Percentiles rank a stretch among this genome's conserved stretches.
Conservation (phyloP, 2,329 filamentous ascomycete genomes). For the Fusarium robinianum region DNA sequence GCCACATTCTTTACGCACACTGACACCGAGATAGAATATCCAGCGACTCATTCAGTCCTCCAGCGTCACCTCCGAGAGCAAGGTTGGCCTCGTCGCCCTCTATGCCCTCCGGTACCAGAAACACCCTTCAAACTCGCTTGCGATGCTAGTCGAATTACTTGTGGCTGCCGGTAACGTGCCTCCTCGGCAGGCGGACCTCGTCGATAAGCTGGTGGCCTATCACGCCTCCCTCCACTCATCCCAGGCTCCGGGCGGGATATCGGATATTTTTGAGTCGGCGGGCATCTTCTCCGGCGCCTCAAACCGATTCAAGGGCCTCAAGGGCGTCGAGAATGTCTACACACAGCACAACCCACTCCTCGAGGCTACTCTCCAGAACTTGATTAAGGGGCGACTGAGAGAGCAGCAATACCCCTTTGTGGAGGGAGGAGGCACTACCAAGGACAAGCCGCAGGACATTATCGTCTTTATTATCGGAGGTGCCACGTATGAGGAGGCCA, state of each 20-base stretch:
- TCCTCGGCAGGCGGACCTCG: constrained; percentile 73
- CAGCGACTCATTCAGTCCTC: constrained; percentile 85
- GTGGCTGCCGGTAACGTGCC: constrained; percentile 81
- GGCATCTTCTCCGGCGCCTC: constrained; percentile 90
- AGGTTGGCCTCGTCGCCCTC: constrained; percentile 87
- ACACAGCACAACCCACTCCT: constrained; percentile 93
- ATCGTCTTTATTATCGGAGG: constrained; percentile 94
- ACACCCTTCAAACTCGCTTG: constrained; percentile 79
- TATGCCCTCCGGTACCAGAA: constrained; percentile 93
- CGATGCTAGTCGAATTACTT: constrained; percentile 85
- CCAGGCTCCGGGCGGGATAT: constrained; percentile 75
- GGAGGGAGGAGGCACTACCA: constrained; percentile 81
- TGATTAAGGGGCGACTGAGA: constrained; percentile 88
- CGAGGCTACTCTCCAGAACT: constrained; percentile 84
- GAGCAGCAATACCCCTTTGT: constrained; percentile 93
- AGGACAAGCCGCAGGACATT: constrained; percentile 96
- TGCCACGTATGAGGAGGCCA: constrained; percentile 94
- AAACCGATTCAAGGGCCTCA: constrained; percentile 88
- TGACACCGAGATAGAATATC: constrained; percentile 66
- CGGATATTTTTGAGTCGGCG: constrained; percentile 88
- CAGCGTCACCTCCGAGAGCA: constrained; percentile 76
- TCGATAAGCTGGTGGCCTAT: constrained; percentile 82
- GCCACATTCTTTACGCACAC: constrained; percentile 28
- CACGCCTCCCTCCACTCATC: constrained; percentile 84
- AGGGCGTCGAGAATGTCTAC: constrained; percentile 98